Percentiles rank a stretch among this genome's conserved stretches.
Conservation (phyloP, 441 rosid species). For the Erysimum cheiri region DNA sequence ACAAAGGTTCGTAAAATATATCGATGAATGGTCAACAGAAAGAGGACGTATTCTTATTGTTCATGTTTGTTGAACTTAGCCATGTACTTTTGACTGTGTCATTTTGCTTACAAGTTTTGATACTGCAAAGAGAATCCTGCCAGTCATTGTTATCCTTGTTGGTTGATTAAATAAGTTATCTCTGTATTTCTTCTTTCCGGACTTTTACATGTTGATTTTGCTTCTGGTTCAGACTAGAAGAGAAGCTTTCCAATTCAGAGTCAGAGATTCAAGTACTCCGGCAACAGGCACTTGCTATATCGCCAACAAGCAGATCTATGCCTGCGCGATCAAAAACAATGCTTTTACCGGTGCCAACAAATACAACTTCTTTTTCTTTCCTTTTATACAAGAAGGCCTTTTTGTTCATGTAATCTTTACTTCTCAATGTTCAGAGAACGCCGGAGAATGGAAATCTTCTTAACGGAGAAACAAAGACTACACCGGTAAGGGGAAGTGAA, state of each 20-base stretch:
- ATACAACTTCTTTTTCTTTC: constrained; percentile 17
- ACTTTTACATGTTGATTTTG: constrained; percentile 35
- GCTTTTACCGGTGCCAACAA: constrained; percentile 68
- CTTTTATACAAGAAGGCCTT: constrained; percentile 23
- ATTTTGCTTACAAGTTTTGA: constrained; percentile 15
- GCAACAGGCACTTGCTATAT: constrained; percentile 94
- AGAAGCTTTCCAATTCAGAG: constrained; percentile 95
- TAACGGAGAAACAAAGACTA: constrained; percentile 79
- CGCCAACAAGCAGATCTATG: constrained; percentile 91
- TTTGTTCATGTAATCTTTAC: constrained; percentile 42
- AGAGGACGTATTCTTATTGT: neutral
- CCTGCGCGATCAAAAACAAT: constrained; percentile 71
- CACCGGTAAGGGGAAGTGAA: constrained; percentile 58
- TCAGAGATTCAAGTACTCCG: constrained; percentile 99
- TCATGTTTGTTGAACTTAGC: constrained; percentile 12
- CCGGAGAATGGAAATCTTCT: constrained; percentile 80
- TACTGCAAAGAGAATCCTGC: constrained; percentile 14
- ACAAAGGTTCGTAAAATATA: constrained; percentile 76
- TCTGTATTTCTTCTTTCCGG: constrained; percentile 8
- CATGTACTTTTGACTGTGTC: constrained; percentile 12
- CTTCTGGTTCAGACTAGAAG: constrained; percentile 79
- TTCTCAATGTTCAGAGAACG: constrained; percentile 59
- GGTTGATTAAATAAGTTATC: neutral
- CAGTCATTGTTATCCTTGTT: constrained; percentile 24
- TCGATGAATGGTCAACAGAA: constrained; percentile 1